Evolutionary conservation across 164 flowering plant species (phyloP), one percentile per base, ranked within the genome.

Genomic region (Vitis rotundifolia): DNA sequence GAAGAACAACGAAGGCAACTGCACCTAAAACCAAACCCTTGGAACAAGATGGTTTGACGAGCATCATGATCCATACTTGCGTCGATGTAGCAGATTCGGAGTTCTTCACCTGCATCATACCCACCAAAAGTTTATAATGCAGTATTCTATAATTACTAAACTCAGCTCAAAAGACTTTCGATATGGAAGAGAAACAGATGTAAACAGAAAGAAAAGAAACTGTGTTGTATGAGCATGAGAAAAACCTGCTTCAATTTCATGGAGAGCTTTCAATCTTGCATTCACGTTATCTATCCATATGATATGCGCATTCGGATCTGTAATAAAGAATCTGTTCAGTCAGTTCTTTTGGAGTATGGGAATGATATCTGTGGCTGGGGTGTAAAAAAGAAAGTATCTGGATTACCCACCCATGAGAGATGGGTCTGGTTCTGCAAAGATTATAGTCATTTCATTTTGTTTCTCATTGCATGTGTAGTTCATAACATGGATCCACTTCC

Each of bases 301-400:
- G 50, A 94, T 94, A 72, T 94, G 97, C 59, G 80, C 75, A 77
- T 94, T 94, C 18, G 99, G 96, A 86, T 94, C 98, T 94, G 93
- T 54, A 67, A 61, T 49, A 22, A 31, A 56, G 6, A 68, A 12
- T n/a, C 50, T 31, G 49, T 15, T 7, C 13, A 71, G 48, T 48
- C 3, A 60, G 60, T 50, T 49, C 29, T 49, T 37, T n/a, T 63
- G 18, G 4, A 49, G 0, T 37, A 15, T 13, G 31, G 28, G 63
- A 44, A 60, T 63, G 53, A 18, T 47, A 49, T 26, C 61, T 58
- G 12, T 19, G 61, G 29, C 14, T 11, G 54, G 10, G 54, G 4
- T 51, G 4, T 22, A 22, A 1, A 22, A 22, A 22, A 22, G 26
- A 22, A 22, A 22, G 26, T 22, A 22, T 22, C 26, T 22, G 26